phyloP scores from a whole-genome alignment of 2,329 filamentous ascomycete species.

The Neonectria neomacrospora region DNA sequence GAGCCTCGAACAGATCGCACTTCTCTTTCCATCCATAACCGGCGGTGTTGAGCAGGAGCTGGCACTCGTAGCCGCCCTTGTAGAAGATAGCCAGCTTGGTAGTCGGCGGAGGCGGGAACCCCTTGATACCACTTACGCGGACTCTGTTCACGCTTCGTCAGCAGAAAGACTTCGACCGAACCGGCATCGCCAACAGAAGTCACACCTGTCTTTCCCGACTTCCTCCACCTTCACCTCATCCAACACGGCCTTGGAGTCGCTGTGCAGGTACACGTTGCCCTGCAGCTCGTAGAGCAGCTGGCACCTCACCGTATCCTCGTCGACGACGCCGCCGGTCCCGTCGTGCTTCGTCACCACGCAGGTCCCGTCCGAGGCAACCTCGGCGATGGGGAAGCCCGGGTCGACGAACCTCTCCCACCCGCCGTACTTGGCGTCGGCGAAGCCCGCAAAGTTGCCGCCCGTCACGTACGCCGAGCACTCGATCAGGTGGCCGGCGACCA shows the following conservation, averaged over 20 bases:
- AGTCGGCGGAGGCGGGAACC: slow-evolving; percentile 15
- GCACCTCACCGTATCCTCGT: slow-evolving; percentile 16
- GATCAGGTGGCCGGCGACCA: slow-evolving; percentile 61
- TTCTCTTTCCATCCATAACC: slow-evolving; percentile 20
- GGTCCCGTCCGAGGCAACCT: slow-evolving; percentile 56
- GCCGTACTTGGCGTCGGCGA: slow-evolving; percentile 37
- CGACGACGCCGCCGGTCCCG: slow-evolving; percentile 7
- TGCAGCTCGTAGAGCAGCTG: slow-evolving; percentile 21
- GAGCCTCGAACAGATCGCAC: slow-evolving; percentile 14
- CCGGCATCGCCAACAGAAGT: background rate
- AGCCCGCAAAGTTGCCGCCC: slow-evolving; percentile 62
- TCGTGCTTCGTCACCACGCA: slow-evolving; percentile 51
- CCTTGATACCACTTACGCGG: slow-evolving; percentile 16
- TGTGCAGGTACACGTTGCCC: slow-evolving; percentile 19
- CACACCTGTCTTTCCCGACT: slow-evolving; percentile 16
- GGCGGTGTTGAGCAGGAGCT: slow-evolving; percentile 7
- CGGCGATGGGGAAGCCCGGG: slow-evolving; percentile 61
- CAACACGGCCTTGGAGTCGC: slow-evolving; percentile 16
- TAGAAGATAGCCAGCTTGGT: slow-evolving; percentile 21
- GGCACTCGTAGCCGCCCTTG: slow-evolving; percentile 11
- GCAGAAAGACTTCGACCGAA: background rate
- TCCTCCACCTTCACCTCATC: slow-evolving; percentile 28
- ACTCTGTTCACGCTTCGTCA: slow-evolving; percentile 3
- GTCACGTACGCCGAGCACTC: slow-evolving; percentile 63
- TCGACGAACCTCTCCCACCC: slow-evolving; percentile 39